phyloP scores from a whole-genome alignment of 2,329 filamentous ascomycete genomes.

The Talaromyces sp. region DNA sequence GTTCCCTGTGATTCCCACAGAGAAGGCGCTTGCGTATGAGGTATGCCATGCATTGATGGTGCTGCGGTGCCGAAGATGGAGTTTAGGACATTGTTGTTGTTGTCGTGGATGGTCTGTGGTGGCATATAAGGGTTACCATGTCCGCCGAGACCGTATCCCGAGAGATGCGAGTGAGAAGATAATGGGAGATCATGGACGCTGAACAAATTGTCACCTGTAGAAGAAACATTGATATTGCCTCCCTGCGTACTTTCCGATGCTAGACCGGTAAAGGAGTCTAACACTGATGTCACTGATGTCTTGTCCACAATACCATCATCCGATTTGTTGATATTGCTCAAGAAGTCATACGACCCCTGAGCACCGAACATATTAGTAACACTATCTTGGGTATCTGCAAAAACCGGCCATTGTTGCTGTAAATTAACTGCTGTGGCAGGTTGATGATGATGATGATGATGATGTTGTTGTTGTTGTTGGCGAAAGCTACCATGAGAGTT shows the following conservation, averaged over 20 bases:
- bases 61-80: slow-evolving; percentile 31
- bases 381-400: slow-evolving; percentile 34
- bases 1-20: slow-evolving; percentile 31
- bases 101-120: slow-evolving; percentile 31
- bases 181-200: slow-evolving; percentile 36
- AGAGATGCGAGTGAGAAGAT: slow-evolving; percentile 30
- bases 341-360: slow-evolving; percentile 32
- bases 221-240: slow-evolving; percentile 28
- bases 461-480: slow-evolving; percentile 1
- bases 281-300: slow-evolving; percentile 33
- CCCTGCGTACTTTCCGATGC: slow-evolving; percentile 33
- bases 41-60: slow-evolving; percentile 36
- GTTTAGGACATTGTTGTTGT: slow-evolving; percentile 31
- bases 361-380: slow-evolving; percentile 34
- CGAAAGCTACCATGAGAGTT: slow-evolving; percentile 31
- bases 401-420: slow-evolving; percentile 37
- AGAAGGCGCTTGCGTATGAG: slow-evolving; percentile 25
- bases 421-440: slow-evolving; percentile 23
- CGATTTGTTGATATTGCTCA: slow-evolving; percentile 32
- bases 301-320: slow-evolving; percentile 36
- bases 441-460: not conserved
- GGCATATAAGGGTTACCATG: slow-evolving; percentile 34
- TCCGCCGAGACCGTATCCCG: slow-evolving; percentile 31
- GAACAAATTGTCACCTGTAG: slow-evolving; percentile 31
- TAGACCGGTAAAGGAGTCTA: slow-evolving; percentile 34